phyloP scores from a whole-genome alignment of 805 yeast species.

The Zygoascus flipseniorum region DNA sequence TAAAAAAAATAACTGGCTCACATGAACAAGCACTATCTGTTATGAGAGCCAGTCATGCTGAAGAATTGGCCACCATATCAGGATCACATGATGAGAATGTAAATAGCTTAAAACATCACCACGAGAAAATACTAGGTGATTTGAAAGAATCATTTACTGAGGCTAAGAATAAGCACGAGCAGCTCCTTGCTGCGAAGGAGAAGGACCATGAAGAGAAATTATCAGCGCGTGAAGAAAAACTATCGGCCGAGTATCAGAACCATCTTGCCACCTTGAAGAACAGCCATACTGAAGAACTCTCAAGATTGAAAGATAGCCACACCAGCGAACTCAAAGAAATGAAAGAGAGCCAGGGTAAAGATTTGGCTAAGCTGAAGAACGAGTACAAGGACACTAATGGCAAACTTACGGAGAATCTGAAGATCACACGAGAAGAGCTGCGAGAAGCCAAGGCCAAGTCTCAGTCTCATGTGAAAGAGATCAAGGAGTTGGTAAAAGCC shows the following conservation, averaged over 20 bases:
- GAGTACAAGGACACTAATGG: not conserved
- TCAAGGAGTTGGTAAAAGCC: not conserved
- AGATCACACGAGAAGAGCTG: not conserved
- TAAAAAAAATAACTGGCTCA: no score
- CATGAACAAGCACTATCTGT: no score
- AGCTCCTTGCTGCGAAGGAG: not conserved
- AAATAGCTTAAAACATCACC: no score
- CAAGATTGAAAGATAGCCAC: not conserved
- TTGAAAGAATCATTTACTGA: no score
- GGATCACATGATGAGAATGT: not conserved
- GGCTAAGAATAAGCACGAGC: no score
- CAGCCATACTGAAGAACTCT: not conserved
- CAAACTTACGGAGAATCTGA: not conserved
- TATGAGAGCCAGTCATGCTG: not conserved
- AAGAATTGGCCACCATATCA: not conserved
- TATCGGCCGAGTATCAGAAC: not conserved
- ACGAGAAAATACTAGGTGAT: no score
- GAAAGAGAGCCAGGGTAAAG: not conserved
- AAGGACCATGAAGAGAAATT: not conserved
- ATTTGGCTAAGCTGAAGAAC: not conserved
- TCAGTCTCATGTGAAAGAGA: not conserved
- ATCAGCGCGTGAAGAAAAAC: not conserved
- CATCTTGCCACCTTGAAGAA: not conserved
- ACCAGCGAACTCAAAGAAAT: not conserved
- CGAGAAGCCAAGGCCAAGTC: not conserved